Conservation (phyloP, 495 filamentous ascomycete genomes). For the Trichocladium antarcticum region DNA sequence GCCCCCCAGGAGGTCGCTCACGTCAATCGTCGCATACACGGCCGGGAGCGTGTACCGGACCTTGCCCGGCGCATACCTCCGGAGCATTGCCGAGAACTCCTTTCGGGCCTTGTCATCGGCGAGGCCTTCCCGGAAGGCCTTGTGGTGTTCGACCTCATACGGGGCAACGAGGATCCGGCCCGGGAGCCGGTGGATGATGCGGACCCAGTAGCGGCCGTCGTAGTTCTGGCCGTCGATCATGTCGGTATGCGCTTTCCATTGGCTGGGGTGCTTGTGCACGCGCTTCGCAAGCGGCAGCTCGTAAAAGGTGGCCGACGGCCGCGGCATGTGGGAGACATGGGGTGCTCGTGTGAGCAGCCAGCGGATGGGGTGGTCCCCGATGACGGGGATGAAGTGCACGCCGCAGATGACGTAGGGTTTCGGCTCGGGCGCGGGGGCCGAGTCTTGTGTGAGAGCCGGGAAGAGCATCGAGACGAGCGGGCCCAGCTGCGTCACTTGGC, state of each 20-base stretch:
- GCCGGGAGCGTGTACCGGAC: conserved; percentile 45
- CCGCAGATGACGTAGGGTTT: conserved; percentile 45
- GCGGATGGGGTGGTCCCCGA: conserved; percentile 10
- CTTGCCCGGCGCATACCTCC: conserved; percentile 38
- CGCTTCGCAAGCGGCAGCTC: conserved; percentile 7
- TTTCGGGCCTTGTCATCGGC: conserved; percentile 12
- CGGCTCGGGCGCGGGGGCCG: conserved; percentile 13
- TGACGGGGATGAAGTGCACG: conserved; percentile 43
- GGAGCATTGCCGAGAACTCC: conserved; percentile 27
- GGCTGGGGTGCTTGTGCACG: not conserved
- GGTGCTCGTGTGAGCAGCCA: conserved; percentile 37
- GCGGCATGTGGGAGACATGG: conserved; percentile 22
- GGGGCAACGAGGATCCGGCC: conserved; percentile 39
- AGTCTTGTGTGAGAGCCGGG: conserved; percentile 17
- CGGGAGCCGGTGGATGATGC: conserved; percentile 36
- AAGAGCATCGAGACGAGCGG: conserved; percentile 30
- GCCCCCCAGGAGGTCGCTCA: conserved; percentile 7
- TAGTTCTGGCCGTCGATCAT: conserved; percentile 47
- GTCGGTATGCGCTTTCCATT: conserved; percentile 5
- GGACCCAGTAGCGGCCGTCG: conserved; percentile 80
- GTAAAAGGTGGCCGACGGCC: conserved; percentile 11
- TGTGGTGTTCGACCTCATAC: conserved; percentile 39
- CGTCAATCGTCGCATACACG: conserved; percentile 28
- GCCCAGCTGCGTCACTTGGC: conserved; percentile 23
- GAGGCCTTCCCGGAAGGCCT: conserved; percentile 32